Base-by-base conservation (phyloP, 345 rosid species). In the Camelina laxa region DNA sequence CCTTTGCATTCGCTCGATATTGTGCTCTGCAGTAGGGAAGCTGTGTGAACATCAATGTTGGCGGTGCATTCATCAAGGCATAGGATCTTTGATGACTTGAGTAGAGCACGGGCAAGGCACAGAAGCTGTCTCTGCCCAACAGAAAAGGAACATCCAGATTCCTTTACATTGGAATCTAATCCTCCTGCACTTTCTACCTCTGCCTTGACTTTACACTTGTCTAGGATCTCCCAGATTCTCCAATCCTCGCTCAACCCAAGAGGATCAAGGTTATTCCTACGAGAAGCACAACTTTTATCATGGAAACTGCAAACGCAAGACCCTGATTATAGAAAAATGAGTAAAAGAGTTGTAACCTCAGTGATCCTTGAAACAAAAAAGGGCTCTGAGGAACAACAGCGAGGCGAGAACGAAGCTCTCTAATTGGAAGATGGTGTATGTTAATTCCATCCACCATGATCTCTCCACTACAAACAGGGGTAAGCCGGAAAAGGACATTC, bases 61-160 rank as follows among this genome's bases (percentile, higher is more conserved):
- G 97, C 97, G 0, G 96, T 89, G 84, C 98, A 94, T 81, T 94
- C 98, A 69, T 94, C 98, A 81, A 94, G 84, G 80, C 97, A 94
- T 35, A 94, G 87, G 55, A 94, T 88, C 91, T 88, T 91, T 3
- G 95, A 88, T 59, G 88, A 89, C 86, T 86, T 89, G 73, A 94
- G 95, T 68, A 91, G 88, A 39, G 97, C 96, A 20, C 97, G 95
- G 4, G 91, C 91, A 58, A 94, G 93, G 81, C 97, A 94, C 51
- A 94, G 79, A 47, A 94, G 97, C 82, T 91, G 98, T 83, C 95
- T 87, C 81, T 89, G 97, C 17, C 97, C 98, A 33, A 87, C 90
- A 27, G 97, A 93, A 81, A 91, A 89, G 4, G 88, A 83, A 49
- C 75, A 72, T 69, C 93, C 93, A 54, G 91, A 86, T 82, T 84